Percentiles rank a stretch among this genome's conserved stretches.
phyloP scores from a whole-genome alignment of 768 basidiomycete species.

The Auriscalpium orientale region DNA sequence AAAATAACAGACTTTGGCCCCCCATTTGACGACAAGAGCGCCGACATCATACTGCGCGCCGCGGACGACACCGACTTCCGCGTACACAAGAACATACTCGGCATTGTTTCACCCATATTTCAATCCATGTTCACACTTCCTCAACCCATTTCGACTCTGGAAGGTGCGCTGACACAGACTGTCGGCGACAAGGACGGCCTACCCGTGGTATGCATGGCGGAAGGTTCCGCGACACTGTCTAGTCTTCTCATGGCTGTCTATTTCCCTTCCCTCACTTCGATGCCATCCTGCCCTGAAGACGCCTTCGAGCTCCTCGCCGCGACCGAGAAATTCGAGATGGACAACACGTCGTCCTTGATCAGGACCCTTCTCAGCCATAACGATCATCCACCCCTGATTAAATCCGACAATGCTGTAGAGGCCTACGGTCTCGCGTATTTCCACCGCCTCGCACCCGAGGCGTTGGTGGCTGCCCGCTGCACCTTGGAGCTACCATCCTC shows the following conservation, averaged over 20 bases:
- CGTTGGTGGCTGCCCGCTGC: background rate
- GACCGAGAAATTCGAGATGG: background rate
- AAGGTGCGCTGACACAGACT: background rate
- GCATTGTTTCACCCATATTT: constrained; percentile 6
- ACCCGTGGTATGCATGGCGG: background rate
- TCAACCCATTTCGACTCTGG: background rate
- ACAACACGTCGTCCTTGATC: background rate
- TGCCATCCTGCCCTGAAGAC: background rate
- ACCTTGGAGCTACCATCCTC: background rate
- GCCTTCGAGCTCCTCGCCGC: background rate
- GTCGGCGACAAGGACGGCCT: background rate
- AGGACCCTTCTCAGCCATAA: background rate
- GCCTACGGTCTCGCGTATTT: background rate
- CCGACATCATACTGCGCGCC: constrained; percentile 11
- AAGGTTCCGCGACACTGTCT: background rate
- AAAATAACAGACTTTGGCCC: background rate
- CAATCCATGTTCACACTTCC: constrained; percentile 3
- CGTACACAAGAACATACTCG: constrained; percentile 8
- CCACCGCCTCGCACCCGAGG: background rate
- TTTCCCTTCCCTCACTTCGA: background rate
- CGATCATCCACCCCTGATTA: background rate
- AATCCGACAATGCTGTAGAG: background rate
- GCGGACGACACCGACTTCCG: constrained; percentile 8
- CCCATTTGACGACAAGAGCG: constrained; percentile 4
- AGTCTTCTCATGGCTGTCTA: background rate